Conservation (phyloP, 2,329 filamentous ascomycete genomes). For the Raffaelea deltoideospora region DNA sequence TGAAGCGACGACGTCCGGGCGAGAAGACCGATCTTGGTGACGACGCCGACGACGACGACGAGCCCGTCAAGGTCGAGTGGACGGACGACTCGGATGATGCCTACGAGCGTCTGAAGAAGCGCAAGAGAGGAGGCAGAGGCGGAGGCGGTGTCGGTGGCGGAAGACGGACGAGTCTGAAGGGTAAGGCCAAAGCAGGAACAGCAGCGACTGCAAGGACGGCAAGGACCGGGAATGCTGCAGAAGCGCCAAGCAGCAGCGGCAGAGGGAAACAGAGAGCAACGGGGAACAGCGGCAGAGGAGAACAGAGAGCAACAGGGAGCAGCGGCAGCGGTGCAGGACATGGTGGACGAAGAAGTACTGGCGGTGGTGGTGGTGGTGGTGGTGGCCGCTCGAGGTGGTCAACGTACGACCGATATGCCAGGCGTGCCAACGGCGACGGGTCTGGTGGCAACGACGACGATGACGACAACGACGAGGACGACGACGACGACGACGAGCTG, state of each 20-base stretch:
- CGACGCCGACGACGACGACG: conserved; percentile 21
- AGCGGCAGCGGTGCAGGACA: too few species aligned
- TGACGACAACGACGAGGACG: conserved; percentile 6
- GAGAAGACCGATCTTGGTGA: conserved; percentile 21
- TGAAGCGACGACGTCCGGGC: conserved; percentile 2
- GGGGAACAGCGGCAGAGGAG: too few species aligned
- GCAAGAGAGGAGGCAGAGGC: conserved; percentile 19
- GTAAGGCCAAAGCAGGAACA: too few species aligned
- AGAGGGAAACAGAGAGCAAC: too few species aligned
- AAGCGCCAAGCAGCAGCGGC: too few species aligned
- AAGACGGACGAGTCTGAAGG: too few species aligned
- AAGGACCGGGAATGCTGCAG: too few species aligned
- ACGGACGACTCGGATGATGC: conserved; percentile 44
- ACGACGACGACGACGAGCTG: conserved; percentile 17
- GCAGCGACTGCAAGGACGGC: too few species aligned
- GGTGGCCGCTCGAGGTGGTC: background rate
- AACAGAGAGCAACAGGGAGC: too few species aligned
- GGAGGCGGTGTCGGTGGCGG: background rate
- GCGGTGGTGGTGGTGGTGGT: background rate
- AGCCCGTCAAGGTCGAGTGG: conserved; percentile 26
- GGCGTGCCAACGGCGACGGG: too few species aligned
- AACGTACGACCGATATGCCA: too few species aligned
- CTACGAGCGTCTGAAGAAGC: conserved; percentile 50
- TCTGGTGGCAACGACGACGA: background rate
- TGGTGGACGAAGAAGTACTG: background rate